Evolutionary conservation across 2,329 filamentous ascomycete genomes (phyloP).

Genomic region (Pleurostoma richardsiae): DNA sequence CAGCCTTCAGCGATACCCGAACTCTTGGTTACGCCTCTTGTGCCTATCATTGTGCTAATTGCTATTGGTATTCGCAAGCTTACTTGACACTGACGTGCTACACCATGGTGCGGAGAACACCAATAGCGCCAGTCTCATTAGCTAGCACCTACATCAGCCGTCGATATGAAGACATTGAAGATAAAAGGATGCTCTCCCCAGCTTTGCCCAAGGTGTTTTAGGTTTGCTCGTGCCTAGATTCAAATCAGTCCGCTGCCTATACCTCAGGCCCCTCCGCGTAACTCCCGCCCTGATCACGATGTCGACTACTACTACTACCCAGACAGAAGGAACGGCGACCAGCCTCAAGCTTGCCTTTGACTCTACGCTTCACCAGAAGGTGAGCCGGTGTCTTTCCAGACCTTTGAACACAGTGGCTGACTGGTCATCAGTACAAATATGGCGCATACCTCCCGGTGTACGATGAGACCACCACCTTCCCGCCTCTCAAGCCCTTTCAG

Average conservation of each 20-base stretch:
- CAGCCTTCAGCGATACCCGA: neutral
- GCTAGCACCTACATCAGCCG: no score
- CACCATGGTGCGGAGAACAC: no score
- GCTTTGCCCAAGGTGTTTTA: neutral
- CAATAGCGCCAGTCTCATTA: no score
- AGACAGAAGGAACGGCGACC: neutral
- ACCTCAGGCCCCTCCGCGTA: neutral
- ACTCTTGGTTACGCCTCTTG: neutral
- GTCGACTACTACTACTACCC: neutral
- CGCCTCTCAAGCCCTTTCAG: slow-evolving; percentile 21
- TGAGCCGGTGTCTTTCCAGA: neutral
- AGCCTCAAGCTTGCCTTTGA: neutral
- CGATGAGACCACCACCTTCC: slow-evolving; percentile 20
- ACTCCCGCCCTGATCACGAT: neutral
- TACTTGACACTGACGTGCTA: no score
- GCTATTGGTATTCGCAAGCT: no score
- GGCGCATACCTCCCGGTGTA: slow-evolving; percentile 25
- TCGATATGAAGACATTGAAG: no score
- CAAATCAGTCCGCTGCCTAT: neutral
- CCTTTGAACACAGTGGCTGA: neutral
- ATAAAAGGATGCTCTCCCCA: neutral
- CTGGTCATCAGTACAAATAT: slow-evolving; percentile 20
- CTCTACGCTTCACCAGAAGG: neutral
- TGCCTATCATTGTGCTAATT: neutral
- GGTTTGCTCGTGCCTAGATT: neutral